Evolutionary conservation across 805 yeast species (phyloP).

Genomic region (Saccharomycopsis sp.): DNA sequence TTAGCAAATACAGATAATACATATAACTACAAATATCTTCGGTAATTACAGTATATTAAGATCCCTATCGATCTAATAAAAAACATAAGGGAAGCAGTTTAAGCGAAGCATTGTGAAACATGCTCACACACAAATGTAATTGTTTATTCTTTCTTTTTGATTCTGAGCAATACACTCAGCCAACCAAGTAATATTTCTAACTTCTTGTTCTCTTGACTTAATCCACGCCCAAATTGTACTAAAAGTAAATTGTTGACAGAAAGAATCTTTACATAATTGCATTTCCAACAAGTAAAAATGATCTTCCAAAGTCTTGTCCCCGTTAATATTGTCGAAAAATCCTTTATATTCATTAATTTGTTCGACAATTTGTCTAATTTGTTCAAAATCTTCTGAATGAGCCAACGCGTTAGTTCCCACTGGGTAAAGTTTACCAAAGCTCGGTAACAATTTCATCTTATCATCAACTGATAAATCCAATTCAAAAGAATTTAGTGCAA

Average conservation of each 20-base stretch:
- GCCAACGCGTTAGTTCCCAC: slow-evolving; percentile 57
- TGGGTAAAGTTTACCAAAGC: slow-evolving; percentile 76
- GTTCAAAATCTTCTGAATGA: slow-evolving; percentile 78
- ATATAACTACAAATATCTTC: too few species aligned
- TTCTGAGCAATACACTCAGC: slow-evolving; percentile 99
- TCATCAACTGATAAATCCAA: slow-evolving; percentile 73
- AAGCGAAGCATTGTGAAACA: neutral
- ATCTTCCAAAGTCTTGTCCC: slow-evolving; percentile 71
- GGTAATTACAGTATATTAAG: too few species aligned
- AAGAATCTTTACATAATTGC: slow-evolving; percentile 86
- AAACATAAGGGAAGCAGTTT: too few species aligned
- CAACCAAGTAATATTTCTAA: slow-evolving; percentile 97
- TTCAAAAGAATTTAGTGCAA: slow-evolving; percentile 81
- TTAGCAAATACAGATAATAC: too few species aligned
- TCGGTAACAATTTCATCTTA: slow-evolving; percentile 67
- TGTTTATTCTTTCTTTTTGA: slow-evolving; percentile 88
- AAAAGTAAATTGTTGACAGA: slow-evolving; percentile 92
- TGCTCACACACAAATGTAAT: slow-evolving; percentile 69
- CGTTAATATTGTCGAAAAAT: slow-evolving; percentile 38
- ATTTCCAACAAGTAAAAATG: slow-evolving; percentile 89
- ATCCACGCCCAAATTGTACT: slow-evolving; percentile 95
- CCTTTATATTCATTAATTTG: slow-evolving; percentile 59
- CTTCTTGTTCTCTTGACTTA: slow-evolving; percentile 92
- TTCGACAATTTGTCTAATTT: slow-evolving; percentile 58
- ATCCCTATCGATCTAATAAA: too few species aligned